Conservation (phyloP, 192 early-diverging fungal species). For the Coemansia sp. region DNA sequence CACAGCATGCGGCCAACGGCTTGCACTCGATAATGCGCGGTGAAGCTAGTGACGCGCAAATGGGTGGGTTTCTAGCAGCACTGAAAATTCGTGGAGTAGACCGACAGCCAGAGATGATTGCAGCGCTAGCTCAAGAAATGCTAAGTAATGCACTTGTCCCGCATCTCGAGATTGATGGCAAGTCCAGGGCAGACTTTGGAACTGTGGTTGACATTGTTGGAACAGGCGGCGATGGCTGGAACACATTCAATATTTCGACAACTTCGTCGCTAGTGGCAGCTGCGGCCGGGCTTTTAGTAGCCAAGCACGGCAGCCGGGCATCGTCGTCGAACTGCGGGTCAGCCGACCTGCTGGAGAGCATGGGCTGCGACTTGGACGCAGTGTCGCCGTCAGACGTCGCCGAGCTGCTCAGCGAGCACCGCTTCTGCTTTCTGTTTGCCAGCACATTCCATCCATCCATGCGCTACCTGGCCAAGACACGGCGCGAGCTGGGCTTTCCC, state of each 20-base stretch:
- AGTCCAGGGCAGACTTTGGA: constrained; percentile 23
- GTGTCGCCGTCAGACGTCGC: constrained; percentile 64
- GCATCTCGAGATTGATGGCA: constrained; percentile 44
- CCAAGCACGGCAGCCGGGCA: constrained; percentile 93
- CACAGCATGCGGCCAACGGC: constrained; percentile 54
- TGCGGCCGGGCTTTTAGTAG: constrained; percentile 83
- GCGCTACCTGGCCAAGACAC: constrained; percentile 66
- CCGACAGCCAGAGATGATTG: constrained; percentile 68
- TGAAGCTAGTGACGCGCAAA: constrained; percentile 72
- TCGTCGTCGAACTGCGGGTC: constrained; percentile 87
- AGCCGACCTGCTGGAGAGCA: constrained; percentile 84
- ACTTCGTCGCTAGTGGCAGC: constrained; percentile 86
- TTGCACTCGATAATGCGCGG: constrained; percentile 71
- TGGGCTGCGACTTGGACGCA: constrained; percentile 67
- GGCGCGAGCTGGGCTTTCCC: constrained; percentile 83
- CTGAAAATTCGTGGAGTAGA: constrained; percentile 69
- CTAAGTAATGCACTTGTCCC: constrained; percentile 62
- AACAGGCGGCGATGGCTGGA: constrained; percentile 92
- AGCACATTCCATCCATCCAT: constrained; percentile 88
- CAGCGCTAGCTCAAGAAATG: constrained; percentile 73
- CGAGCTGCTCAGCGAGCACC: constrained; percentile 54
- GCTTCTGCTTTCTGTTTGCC: constrained; percentile 91
- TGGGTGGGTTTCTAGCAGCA: constrained; percentile 76
- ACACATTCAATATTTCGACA: constrained; percentile 95
- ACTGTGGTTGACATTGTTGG: constrained; percentile 85